Conservation (phyloP, 768 basidiomycete genomes). For the Termitomyces sp. region DNA sequence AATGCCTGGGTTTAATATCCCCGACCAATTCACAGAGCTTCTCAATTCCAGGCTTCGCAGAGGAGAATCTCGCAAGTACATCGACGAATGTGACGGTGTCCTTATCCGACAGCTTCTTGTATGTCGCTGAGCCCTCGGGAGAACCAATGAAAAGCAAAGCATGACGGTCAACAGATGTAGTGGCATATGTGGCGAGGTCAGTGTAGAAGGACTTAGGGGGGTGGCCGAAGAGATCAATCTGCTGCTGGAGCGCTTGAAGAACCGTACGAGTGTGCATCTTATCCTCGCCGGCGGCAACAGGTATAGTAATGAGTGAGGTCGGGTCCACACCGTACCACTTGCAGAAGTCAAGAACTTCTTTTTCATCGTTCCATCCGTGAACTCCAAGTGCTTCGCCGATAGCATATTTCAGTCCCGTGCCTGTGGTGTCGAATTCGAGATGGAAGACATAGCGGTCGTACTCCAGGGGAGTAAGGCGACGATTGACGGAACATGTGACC, state of each 20-base stretch:
- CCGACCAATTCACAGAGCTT: constrained; percentile 84
- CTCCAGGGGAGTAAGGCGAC: constrained; percentile 87
- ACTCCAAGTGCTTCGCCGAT: constrained; percentile 97
- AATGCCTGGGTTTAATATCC: constrained; percentile 96
- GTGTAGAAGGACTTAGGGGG: constrained; percentile 96
- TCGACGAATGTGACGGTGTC: constrained; percentile 95
- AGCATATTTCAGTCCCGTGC: constrained; percentile 90
- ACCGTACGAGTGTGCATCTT: constrained; percentile 89
- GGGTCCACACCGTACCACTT: constrained; percentile 87
- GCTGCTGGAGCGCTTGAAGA: constrained; percentile 93
- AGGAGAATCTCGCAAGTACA: constrained; percentile 67
- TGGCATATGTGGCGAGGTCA: constrained; percentile 75
- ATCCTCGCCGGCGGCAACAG: constrained; percentile 57
- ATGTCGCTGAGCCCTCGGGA: constrained; percentile 84
- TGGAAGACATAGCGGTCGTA: constrained; percentile 99
- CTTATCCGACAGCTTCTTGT: constrained; percentile 94
- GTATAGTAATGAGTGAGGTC: constrained; percentile 73
- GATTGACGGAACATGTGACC: constrained; percentile 90
- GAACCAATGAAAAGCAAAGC: constrained; percentile 89
- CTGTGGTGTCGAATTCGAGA: constrained; percentile 88
- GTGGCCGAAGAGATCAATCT: constrained; percentile 92
- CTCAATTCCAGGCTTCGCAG: constrained; percentile 79
- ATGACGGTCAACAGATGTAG: constrained; percentile 60
- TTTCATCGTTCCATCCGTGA: constrained; percentile 94
- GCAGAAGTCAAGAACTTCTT: constrained; percentile 87